Percentiles rank a stretch among this genome's conserved stretches.
Conservation (phyloP, 208 protist species). For the Acanthamoeba royreba region DNA sequence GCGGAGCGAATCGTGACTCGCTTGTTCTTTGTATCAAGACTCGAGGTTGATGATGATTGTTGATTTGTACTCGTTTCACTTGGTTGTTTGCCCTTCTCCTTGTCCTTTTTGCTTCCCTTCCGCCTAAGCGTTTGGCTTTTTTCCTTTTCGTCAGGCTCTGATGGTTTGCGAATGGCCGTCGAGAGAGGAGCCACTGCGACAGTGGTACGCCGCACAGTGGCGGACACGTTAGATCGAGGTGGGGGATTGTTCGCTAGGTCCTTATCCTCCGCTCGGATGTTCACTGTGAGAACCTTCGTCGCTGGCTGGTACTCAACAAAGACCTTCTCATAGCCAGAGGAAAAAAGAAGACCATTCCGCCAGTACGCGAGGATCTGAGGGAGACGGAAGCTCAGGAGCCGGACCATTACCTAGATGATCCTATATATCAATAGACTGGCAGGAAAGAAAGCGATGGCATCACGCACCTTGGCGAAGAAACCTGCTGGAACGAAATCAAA, state of each 20-base stretch:
- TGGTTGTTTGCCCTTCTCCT: not conserved
- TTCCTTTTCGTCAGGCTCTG: not conserved
- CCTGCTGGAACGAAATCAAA: not conserved
- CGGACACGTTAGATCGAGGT: too few species aligned
- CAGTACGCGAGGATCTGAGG: not conserved
- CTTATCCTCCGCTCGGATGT: not conserved
- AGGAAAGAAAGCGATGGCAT: too few species aligned
- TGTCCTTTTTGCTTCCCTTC: not conserved
- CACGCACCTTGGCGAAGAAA: not conserved
- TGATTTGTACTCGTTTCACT: not conserved
- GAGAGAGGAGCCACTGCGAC: not conserved
- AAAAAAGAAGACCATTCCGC: not conserved
- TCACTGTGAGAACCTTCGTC: not conserved
- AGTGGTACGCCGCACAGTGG: not conserved
- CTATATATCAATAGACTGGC: too few species aligned
- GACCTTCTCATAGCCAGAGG: not conserved
- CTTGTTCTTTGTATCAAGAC: too few species aligned
- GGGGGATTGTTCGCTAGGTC: not conserved
- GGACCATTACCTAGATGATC: not conserved
- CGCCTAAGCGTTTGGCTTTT: not conserved
- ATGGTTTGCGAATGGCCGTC: not conserved
- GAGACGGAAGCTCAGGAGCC: not conserved
- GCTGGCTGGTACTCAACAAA: not conserved
- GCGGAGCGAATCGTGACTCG: too few species aligned
- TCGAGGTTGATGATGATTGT: not conserved